Base-by-base conservation (phyloP, 371 early-diverging fungal species). In the Mucor ambiguus region DNA sequence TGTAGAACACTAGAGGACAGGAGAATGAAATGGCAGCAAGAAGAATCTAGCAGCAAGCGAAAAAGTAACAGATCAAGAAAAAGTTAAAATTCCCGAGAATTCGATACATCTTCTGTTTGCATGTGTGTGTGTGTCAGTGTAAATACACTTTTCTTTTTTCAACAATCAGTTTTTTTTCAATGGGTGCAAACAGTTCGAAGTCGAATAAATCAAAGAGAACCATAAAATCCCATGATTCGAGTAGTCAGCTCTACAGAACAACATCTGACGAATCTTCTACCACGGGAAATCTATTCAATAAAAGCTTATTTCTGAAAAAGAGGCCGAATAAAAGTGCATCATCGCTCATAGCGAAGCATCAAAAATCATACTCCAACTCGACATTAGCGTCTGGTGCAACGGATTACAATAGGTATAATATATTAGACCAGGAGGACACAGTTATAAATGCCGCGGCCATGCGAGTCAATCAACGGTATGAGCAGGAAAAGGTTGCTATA, bases 21-120 rank as follows among this genome's bases (percentile, higher is more conserved):
- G 58, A 71, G 83, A 14, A 63, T 76, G 24, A 74, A 73, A 29
- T 83, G 83, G 83, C 83, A 80, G 52, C 71, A 82, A 57, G 60
- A 58, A 54, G 60, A 68, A 37, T 22, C 33, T 22, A 16, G 38
- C 60, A 29, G n/a, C 55, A 43, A 69, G 38, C 12, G 59, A 59
- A 55, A 60, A 54, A 59, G 33, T 35, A 32, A 29, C 29, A 68
- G 41, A 58, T 57, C 43, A 54, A 55, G 58, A 44, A 60, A 48
- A 64, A 37, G 56, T 3, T 62, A 49, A 62, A 54, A 46, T 46
- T 22, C 46, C 46, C 46, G 46, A 46, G 46, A 8, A 3, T 46
- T 22, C 22, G 46, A 46, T 46, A 46, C 46, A 46, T n/a, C 8
- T 22, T 11, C n/a, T 46, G 46, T 22, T 46, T 46, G n/a, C 12